phyloP scores from a whole-genome alignment of 495 filamentous ascomycete species.

The Penicillium roqueforti region DNA sequence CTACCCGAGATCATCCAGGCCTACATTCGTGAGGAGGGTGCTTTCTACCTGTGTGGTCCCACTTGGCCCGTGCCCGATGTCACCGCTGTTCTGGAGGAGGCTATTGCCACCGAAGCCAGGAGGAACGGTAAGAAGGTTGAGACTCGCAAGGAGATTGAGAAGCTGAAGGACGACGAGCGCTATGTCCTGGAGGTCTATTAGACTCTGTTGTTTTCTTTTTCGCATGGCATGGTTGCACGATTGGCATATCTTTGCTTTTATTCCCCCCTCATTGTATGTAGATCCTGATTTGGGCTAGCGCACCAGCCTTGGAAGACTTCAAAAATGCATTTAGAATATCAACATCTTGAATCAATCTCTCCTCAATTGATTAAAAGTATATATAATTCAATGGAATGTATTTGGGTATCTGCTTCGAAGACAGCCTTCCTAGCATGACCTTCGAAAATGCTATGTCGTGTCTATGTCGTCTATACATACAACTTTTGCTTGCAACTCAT shows the following conservation, averaged over 20 bases:
- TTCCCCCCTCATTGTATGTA: slow-evolving; percentile 25
- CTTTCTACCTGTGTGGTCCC: slow-evolving; percentile 95
- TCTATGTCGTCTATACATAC: slow-evolving; percentile 16
- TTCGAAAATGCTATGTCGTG: slow-evolving; percentile 10
- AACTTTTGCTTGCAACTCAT: slow-evolving; percentile 4
- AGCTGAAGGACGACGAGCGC: slow-evolving; percentile 86
- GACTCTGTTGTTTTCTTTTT: neutral
- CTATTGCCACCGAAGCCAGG: slow-evolving; percentile 75
- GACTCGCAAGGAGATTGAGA: slow-evolving; percentile 88
- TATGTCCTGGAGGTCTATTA: slow-evolving; percentile 98
- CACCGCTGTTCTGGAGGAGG: slow-evolving; percentile 87
- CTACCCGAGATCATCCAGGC: slow-evolving; percentile 81
- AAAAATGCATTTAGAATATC: slow-evolving; percentile 17
- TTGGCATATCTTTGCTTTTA: slow-evolving; percentile 20
- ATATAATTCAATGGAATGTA: neutral
- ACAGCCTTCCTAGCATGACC: neutral
- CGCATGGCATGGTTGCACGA: slow-evolving; percentile 20
- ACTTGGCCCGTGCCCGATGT: slow-evolving; percentile 99
- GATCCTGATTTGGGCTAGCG: slow-evolving; percentile 10
- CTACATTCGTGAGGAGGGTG: slow-evolving; percentile 81
- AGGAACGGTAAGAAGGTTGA: slow-evolving; percentile 72
- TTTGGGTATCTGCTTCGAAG: slow-evolving; percentile 9
- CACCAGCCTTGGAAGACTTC: slow-evolving; percentile 12
- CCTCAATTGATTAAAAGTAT: neutral
- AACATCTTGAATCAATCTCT: neutral